Evolutionary conservation across 371 early-diverging fungal species (phyloP), one percentile per base, ranked within the genome.

Genomic region (Phascolomyces articulosus): DNA sequence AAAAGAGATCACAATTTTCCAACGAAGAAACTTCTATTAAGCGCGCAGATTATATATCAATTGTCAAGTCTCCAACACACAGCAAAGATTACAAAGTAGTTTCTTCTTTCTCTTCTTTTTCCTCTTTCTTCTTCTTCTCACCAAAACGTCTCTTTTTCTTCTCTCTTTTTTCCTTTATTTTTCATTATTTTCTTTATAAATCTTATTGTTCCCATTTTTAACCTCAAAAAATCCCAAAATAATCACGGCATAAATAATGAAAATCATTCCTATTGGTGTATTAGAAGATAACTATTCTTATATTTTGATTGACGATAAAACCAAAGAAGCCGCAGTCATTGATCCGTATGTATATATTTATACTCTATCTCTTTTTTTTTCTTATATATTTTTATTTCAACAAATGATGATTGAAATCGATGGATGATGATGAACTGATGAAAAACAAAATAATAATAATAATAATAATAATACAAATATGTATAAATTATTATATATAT

Each of bases 221-320:
- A 18, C n/a, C n/a, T 13, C 29, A 16, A 44, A 15, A 44, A 18
- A 18, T 44, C n/a, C n/a, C n/a, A n/a, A n/a, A n/a, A n/a, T n/a
- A n/a, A 44, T 1, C 15, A n/a, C 44, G n/a, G 44, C 44, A 44
- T n/a, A 18, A 15, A 54, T 10, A 4, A 70, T 71, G 71, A 71
- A 71, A 58, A 66, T 71, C 48, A 71, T 71, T 31, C 71, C 71
- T 47, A 71, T 71, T 60, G 66, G 60, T 28, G 71, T 66, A 9
- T 53, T 71, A 20, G 67, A 66, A 67, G 66, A 71, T 44, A 71
- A 71, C 40, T 95, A 94, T 68, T 82, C 93, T 2, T 95, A 94
- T 66, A 74, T 95, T 29, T 69, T 94, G 51, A 72, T 91, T 59
- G 94, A 95, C 63, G 86, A 88, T 27, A 78, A 78, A 59, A 80